Conservation (phyloP, 73 alveolate genomes). For the Halteria grandinella region DNA sequence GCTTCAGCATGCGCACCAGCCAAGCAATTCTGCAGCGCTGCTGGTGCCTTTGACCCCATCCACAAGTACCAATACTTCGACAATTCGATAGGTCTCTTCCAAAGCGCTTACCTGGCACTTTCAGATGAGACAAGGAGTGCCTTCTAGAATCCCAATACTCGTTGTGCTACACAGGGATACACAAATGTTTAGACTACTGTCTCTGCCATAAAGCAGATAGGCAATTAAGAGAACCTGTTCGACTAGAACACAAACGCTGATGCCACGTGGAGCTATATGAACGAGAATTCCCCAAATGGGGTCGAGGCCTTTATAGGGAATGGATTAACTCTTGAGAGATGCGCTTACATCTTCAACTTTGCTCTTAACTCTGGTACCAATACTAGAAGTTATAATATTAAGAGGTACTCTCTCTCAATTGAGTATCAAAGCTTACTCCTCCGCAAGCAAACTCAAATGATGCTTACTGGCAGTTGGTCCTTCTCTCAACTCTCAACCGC, state of each 20-base stretch:
- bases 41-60: constrained; percentile 7
- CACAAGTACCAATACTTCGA: background rate
- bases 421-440: background rate
- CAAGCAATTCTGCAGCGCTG: constrained; percentile 1
- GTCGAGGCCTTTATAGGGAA: constrained; percentile 7
- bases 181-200: background rate
- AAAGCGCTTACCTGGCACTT: constrained; percentile 1
- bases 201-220: background rate
- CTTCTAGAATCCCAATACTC: background rate
- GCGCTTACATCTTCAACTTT: constrained; percentile 10
- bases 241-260: constrained; percentile 4
- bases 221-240: background rate
- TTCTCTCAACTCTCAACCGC: background rate
- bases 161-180: constrained; percentile 1
- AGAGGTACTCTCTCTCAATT: constrained; percentile 4
- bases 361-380: background rate
- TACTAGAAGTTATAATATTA: background rate
- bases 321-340: background rate
- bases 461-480: too few relatives aligned
- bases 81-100: background rate
- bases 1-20: too few relatives aligned
- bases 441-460: background rate
- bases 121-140: background rate
- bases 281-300: background rate
- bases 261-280: background rate